These are phyloP conservation scores for Mortierella sp. DNA, from an alignment of 371 early-diverging fungal genomes.

Conservation along the genomic window DNA sequence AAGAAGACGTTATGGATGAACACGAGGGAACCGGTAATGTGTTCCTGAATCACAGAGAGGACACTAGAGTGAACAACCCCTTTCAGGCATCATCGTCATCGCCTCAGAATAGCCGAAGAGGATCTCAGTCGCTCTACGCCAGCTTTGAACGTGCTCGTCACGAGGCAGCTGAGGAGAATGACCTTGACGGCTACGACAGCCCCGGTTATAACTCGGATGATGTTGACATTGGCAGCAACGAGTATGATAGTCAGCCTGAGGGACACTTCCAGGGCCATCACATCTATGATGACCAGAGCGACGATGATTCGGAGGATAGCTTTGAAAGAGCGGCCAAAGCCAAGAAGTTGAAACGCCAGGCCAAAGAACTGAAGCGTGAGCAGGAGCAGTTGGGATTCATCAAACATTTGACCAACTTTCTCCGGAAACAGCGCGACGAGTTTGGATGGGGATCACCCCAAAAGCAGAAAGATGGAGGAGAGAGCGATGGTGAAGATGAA, in stretches of 20 bases:
- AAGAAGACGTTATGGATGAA: too few relatives aligned
- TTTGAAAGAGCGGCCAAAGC: constrained; percentile 1
- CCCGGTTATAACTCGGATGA: neutral
- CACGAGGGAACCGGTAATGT: too few relatives aligned
- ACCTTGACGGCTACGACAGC: neutral
- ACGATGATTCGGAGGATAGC: neutral
- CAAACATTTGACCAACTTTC: constrained; percentile 22
- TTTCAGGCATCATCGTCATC: too few relatives aligned
- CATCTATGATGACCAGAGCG: too few relatives aligned
- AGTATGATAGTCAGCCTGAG: constrained; percentile 14
- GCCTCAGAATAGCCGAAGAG: too few relatives aligned
- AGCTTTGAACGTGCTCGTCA: neutral
- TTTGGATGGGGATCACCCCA: constrained; percentile 31
- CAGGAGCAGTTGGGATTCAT: constrained; percentile 40
- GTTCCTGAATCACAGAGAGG: too few relatives aligned
- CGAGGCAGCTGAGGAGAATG: neutral
- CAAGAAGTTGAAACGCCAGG: constrained; percentile 11
- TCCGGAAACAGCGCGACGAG: constrained; percentile 31
- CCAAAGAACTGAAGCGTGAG: constrained; percentile 24
- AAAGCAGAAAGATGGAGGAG: neutral
- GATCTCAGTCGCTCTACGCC: neutral
- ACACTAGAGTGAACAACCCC: too few relatives aligned
- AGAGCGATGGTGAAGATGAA: neutral
- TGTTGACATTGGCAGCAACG: constrained; percentile 26
- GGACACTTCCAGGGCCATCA: too few relatives aligned